Percentiles rank a stretch among this genome's conserved stretches.
These are phyloP conservation scores for Nadsonia starkeyi-henricii DNA, from an alignment of 1,139 yeast genomes.

Conservation along the genomic window DNA sequence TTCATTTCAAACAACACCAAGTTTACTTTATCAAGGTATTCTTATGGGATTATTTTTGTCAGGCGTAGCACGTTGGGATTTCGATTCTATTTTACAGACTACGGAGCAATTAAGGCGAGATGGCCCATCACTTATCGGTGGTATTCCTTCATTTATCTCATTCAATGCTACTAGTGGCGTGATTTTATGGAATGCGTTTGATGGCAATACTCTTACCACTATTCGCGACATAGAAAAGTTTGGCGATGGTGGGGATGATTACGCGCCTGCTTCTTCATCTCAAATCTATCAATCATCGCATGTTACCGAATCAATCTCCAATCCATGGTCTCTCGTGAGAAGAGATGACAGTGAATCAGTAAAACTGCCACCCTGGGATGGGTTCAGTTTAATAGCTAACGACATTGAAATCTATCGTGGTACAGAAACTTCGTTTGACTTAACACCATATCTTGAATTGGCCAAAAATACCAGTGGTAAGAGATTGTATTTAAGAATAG, in stretches of 20 bases:
- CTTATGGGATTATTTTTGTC: constrained; percentile 66
- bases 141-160: background rate
- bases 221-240: background rate
- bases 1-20: constrained; percentile 43
- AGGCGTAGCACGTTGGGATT: constrained; percentile 89
- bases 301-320: background rate
- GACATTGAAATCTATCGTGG: background rate
- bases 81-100: constrained; percentile 67
- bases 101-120: background rate
- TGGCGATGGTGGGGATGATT: too few species aligned
- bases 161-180: background rate
- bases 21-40: constrained; percentile 69
- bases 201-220: background rate
- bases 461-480: background rate
- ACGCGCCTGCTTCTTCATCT: too few species aligned
- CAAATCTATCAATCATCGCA: background rate
- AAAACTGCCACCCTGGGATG: background rate
- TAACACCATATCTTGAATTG: background rate
- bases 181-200: background rate
- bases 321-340: too few species aligned
- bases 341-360: too few species aligned
- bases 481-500: background rate
- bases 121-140: background rate
- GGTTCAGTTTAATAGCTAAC: background rate
- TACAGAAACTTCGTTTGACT: background rate